Conservation (phyloP, 2,329 filamentous ascomycete genomes). For the Apiospora marii region DNA sequence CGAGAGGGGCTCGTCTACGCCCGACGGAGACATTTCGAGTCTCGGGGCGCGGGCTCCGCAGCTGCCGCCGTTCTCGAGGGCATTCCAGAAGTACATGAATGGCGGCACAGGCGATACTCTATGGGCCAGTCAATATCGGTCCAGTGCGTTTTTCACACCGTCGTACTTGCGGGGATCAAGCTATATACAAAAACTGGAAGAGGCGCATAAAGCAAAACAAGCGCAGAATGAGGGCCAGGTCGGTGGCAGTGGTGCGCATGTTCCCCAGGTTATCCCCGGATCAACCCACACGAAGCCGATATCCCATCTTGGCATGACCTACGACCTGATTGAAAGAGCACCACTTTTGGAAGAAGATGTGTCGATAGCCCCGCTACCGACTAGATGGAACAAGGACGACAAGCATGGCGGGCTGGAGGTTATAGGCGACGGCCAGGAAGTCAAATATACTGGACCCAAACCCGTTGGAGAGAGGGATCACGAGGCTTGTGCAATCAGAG, state of each 20-base stretch:
- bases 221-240: conserved; percentile 58
- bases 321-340: conserved; percentile 83
- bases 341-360: conserved; percentile 67
- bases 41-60: conserved; percentile 31
- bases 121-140: conserved; percentile 40
- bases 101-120: conserved; percentile 33
- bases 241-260: conserved; percentile 39
- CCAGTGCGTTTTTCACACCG: conserved; percentile 75
- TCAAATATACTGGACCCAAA: conserved; percentile 64
- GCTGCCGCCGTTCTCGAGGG: conserved; percentile 59
- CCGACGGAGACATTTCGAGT: conserved; percentile 33
- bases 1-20: conserved; percentile 38
- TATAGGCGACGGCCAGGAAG: conserved; percentile 74
- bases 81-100: conserved; percentile 58
- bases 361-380: conserved; percentile 73
- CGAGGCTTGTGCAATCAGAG: conserved; percentile 83
- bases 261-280: conserved; percentile 47
- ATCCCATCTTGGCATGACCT: conserved; percentile 78
- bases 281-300: conserved; percentile 63
- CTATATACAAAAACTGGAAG: conserved; percentile 79
- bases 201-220: conserved; percentile 69
- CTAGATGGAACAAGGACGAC: conserved; percentile 82
- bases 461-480: conserved; percentile 62
- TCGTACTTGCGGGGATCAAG: conserved; percentile 82
- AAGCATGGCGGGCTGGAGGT: conserved; percentile 79